Evolutionary conservation across 1,139 yeast genomes (phyloP).

Genomic region (Nakaseomyces delphensis): DNA sequence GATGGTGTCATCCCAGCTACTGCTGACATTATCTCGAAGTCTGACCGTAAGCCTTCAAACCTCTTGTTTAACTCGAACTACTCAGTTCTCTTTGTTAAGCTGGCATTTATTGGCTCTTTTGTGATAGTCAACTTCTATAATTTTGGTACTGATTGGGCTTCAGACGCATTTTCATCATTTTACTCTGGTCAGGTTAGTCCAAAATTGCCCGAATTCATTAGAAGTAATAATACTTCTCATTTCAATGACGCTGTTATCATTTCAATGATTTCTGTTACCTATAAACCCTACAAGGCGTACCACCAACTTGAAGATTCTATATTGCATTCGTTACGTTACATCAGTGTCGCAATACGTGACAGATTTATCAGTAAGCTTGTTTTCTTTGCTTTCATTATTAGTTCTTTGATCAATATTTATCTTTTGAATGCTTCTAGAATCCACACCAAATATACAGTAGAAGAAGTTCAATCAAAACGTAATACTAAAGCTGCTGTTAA

Average conservation of each 20-base stretch:
- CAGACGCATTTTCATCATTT: conserved; percentile 39
- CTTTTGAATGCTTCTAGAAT: conserved; percentile 67
- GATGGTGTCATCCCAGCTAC: conserved; percentile 78
- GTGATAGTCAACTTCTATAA: conserved; percentile 69
- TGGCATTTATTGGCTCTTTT: conserved; percentile 59
- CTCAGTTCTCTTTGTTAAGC: conserved; percentile 52
- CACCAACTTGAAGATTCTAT: conserved; percentile 61
- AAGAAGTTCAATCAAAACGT: conserved; percentile 19
- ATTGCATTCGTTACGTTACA: conserved; percentile 42
- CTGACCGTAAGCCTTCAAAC: conserved; percentile 31
- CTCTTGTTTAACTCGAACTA: conserved; percentile 30
- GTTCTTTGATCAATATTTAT: conserved; percentile 75
- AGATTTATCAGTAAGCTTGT: conserved; percentile 71
- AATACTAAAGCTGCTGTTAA: conserved; percentile 13
- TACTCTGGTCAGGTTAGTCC: conserved; percentile 23
- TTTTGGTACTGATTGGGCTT: conserved; percentile 61
- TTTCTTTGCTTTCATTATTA: conserved; percentile 62
- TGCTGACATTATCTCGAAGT: conserved; percentile 60
- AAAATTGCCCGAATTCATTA: conserved; percentile 22
- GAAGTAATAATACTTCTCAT: conserved; percentile 12
- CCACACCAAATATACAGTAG: conserved; percentile 35
- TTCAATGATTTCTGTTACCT: conserved; percentile 58
- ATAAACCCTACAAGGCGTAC: conserved; percentile 55
- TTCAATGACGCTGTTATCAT: conserved; percentile 38
- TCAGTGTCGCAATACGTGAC: conserved; percentile 74